A percentile compares a stretch with the other conserved stretches of the same genome.
Conservation (phyloP, 2,329 filamentous ascomycete genomes). For the Rutstroemia sp. region DNA sequence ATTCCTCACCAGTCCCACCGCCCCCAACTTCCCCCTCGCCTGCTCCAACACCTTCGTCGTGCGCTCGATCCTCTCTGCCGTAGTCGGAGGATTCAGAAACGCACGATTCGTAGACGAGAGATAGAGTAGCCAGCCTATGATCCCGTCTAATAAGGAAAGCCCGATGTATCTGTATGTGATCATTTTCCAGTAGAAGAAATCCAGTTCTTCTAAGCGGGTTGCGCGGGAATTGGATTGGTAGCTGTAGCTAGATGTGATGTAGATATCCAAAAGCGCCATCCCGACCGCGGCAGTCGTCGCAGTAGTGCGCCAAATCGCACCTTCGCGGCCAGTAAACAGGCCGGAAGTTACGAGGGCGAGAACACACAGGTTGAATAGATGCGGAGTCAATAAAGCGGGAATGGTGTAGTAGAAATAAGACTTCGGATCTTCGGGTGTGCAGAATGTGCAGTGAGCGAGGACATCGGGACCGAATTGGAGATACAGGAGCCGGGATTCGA, state of each 20-base stretch:
- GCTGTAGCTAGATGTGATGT: slow-evolving; percentile 56
- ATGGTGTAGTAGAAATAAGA: slow-evolving; percentile 77
- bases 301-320: slow-evolving; percentile 59
- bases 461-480: slow-evolving; percentile 72
- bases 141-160: slow-evolving; percentile 57
- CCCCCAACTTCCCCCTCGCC: slow-evolving; percentile 60
- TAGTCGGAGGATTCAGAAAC: slow-evolving; percentile 54
- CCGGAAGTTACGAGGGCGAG: slow-evolving; percentile 69
- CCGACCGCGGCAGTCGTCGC: slow-evolving; percentile 57
- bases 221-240: slow-evolving; percentile 56
- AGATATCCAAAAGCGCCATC: slow-evolving; percentile 58
- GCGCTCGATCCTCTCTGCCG: slow-evolving; percentile 59
- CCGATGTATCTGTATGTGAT: slow-evolving; percentile 54
- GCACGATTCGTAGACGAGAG: slow-evolving; percentile 73
- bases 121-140: slow-evolving; percentile 61
- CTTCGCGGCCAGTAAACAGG: slow-evolving; percentile 54
- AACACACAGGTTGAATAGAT: slow-evolving; percentile 68
- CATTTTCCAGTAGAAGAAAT: slow-evolving; percentile 65
- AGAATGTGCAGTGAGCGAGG: slow-evolving; percentile 74
- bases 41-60: slow-evolving; percentile 49
- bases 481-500: slow-evolving; percentile 72
- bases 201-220: slow-evolving; percentile 53
- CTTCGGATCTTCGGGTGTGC: slow-evolving; percentile 58
- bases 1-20: slow-evolving; percentile 71
- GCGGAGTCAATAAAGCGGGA: slow-evolving; percentile 65